Conservation (phyloP, 805 yeast species). For the Monosporozyma solicola region DNA sequence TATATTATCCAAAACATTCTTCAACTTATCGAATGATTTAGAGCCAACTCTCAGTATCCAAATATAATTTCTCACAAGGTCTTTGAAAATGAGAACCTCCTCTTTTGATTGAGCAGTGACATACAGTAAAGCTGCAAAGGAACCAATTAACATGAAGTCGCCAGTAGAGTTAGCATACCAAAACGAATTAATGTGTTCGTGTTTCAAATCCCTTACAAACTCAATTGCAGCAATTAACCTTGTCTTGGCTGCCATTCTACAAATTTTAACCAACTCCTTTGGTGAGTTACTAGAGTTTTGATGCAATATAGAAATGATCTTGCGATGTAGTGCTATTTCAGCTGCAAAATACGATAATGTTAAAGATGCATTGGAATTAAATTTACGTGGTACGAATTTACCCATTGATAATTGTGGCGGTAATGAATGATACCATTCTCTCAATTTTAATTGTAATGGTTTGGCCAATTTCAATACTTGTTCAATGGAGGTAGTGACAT, state of each 20-base stretch:
- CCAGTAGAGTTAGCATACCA: constrained; percentile 82
- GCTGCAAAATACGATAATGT: constrained; percentile 85
- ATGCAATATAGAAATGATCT: constrained; percentile 49
- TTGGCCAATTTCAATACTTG: constrained; percentile 69
- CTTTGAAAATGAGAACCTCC: constrained; percentile 56
- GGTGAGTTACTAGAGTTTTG: constrained; percentile 32
- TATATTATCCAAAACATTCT: constrained; percentile 61
- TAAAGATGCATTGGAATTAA: constrained; percentile 67
- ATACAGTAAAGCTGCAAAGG: constrained; percentile 75
- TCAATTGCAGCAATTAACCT: constrained; percentile 76
- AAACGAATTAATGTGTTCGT: constrained; percentile 78
- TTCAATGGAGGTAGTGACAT: constrained; percentile 48
- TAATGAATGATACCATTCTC: constrained; percentile 70
- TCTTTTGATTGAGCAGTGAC: constrained; percentile 55
- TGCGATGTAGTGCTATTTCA: constrained; percentile 77
- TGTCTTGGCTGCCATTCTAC: constrained; percentile 79
- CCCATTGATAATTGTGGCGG: constrained; percentile 59
- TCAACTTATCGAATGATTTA: constrained; percentile 68
- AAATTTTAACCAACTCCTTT: constrained; percentile 50
- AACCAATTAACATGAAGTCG: constrained; percentile 74
- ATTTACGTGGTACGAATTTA: constrained; percentile 47
- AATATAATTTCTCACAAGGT: constrained; percentile 65
- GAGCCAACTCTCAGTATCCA: constrained; percentile 68
- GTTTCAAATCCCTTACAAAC: constrained; percentile 62
- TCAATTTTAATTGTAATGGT: constrained; percentile 61